Conservation (phyloP, 495 filamentous ascomycete genomes). For the Pseudoneurospora amorphoporcata region DNA sequence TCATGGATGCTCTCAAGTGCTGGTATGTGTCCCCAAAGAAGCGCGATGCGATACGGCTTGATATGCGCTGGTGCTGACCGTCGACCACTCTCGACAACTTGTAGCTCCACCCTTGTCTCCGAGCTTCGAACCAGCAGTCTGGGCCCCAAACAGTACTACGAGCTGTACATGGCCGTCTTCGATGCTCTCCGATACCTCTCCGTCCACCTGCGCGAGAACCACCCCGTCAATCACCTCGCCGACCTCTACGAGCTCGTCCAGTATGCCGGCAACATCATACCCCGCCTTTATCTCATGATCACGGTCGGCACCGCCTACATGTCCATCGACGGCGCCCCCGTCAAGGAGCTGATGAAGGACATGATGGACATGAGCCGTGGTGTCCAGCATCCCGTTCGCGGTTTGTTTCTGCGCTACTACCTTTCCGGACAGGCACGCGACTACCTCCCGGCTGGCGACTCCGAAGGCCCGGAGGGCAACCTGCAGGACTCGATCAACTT, state of each 20-base stretch:
- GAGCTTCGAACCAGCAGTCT: conserved; percentile 93
- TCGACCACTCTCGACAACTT: neutral
- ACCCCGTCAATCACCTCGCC: conserved; percentile 94
- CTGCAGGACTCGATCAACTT: conserved; percentile 96
- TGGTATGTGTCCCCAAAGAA: conserved; percentile 51
- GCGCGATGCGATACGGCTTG: neutral
- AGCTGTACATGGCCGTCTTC: conserved; percentile 98
- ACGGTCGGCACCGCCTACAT: conserved; percentile 98
- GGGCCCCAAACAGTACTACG: conserved; percentile 97
- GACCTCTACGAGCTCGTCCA: conserved; percentile 98
- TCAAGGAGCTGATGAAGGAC: conserved; percentile 99
- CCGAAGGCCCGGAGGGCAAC: conserved; percentile 94
- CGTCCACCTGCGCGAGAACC: conserved; percentile 90
- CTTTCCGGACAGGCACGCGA: conserved; percentile 89
- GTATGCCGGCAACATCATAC: conserved; percentile 97
- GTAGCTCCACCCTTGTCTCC: conserved; percentile 90
- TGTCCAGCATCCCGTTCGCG: conserved; percentile 91
- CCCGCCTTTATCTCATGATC: conserved; percentile 95
- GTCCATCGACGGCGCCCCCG: conserved; percentile 93
- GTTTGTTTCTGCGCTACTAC: conserved; percentile 91
- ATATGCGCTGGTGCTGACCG: neutral
- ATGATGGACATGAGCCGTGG: conserved; percentile 99
- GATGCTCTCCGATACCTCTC: conserved; percentile 95
- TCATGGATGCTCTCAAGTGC: conserved; percentile 99
- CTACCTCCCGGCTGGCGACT: conserved; percentile 65